Evolutionary conservation across 441 rosid species (phyloP).

Genomic region (Eutrema salsugineum): DNA sequence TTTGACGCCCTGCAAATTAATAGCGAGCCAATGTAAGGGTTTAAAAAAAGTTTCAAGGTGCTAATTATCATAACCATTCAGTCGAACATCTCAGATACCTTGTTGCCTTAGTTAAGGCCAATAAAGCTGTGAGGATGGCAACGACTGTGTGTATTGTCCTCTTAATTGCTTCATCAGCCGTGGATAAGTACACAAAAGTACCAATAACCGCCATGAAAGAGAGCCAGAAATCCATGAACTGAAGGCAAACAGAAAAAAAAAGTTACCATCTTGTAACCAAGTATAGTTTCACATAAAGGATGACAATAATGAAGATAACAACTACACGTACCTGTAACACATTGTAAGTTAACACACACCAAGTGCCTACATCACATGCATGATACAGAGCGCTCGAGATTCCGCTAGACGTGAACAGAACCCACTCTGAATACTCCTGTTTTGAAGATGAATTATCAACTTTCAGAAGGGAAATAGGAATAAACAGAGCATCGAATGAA

Average conservation of each 20-base stretch:
- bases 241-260: conserved; percentile 39
- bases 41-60: background rate
- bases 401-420: conserved; percentile 85
- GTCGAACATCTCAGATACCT: conserved; percentile 44
- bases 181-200: conserved; percentile 81
- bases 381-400: conserved; percentile 93
- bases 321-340: conserved; percentile 72
- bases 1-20: conserved; percentile 67
- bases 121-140: conserved; percentile 85
- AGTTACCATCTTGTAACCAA: conserved; percentile 20
- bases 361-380: conserved; percentile 95
- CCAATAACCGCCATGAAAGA: conserved; percentile 98
- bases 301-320: conserved; percentile 8
- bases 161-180: conserved; percentile 67
- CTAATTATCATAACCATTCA: background rate
- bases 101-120: conserved; percentile 95
- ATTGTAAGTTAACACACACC: conserved; percentile 75
- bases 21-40: conserved; percentile 7
- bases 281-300: conserved; percentile 16
- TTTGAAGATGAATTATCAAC: conserved; percentile 1
- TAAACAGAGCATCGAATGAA: background rate
- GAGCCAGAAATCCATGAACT: conserved; percentile 99
- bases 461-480: background rate
- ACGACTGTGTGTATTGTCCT: conserved; percentile 88
- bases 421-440: conserved; percentile 99